Base-by-base conservation (phyloP, 2,329 filamentous ascomycete species). In the Aureobasidium melanogenum region DNA sequence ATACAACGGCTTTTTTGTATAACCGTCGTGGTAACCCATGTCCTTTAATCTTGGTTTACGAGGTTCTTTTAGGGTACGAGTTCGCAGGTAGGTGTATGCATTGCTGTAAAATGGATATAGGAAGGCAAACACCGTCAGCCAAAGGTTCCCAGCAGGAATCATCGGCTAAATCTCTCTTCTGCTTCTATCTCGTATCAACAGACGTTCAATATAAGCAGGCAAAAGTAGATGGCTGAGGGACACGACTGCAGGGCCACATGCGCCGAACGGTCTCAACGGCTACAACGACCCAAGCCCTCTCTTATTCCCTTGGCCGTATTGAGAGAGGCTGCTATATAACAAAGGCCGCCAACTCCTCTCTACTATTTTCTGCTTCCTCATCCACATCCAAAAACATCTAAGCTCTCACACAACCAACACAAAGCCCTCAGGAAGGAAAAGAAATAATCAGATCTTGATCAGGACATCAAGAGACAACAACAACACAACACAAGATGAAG, bases 1-100 rank as follows among this genome's bases (percentile, higher is more conserved):
- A 32, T n/a, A 36, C 41, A 58, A 58, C 54, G 54, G 39, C 41
- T 58, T 58, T 58, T 58, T 47, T 58, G 41, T 58, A 58, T 38
- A 58, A 47, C 54, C 52, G 54, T 38, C 54, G 14, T n/a, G 24
- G 41, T 28, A 47, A 36, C 15, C 30, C 39, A 47, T 43, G 54
- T 58, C 41, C 43, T 32, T 47, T 58, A 58, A 58, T 47, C 32
- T 47, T 47, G 54, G n/a, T 47, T 14, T 12, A 38, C 43, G 38
- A n/a, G 22, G 54, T 32, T 56, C 14, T 22, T n/a, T 15, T 17
- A 17, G 36, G 2, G n/a, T 6, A 2, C 2, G 26, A 5, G 2
- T 5, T 3, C 15, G 15, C 5, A 56, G n/a, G 39, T 41, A 38
- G 41, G 52, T 44, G 17, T 12, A 15, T 9, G 24, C 5, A 24